Evolutionary conservation across 1,139 yeast genomes (phyloP).

Genomic region (Saccharomycopsis crataegensis): DNA sequence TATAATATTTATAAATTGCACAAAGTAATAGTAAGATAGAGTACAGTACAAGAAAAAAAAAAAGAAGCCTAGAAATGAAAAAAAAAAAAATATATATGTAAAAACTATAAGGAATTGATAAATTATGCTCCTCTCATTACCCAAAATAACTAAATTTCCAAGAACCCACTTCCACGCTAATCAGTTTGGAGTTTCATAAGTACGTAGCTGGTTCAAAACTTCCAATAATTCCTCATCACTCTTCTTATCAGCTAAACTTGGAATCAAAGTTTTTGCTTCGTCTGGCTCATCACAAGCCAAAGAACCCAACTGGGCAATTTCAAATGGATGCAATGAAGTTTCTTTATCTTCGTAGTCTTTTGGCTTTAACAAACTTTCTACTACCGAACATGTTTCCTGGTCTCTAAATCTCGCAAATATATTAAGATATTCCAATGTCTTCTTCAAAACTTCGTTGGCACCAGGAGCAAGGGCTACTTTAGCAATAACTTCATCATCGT

Average conservation of each 20-base stretch:
- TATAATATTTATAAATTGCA: too few species aligned
- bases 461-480: slow-evolving; percentile 60
- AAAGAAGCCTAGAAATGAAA: too few species aligned
- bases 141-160: too few species aligned
- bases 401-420: slow-evolving; percentile 86
- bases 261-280: slow-evolving; percentile 91
- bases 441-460: slow-evolving; percentile 69
- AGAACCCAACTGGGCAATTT: slow-evolving; percentile 89
- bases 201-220: slow-evolving; percentile 76
- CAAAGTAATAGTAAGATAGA: not conserved
- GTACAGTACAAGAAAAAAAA: too few species aligned
- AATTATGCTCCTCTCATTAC: too few species aligned
- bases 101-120: too few species aligned
- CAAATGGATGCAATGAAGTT: slow-evolving; percentile 81
- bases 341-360: slow-evolving; percentile 35
- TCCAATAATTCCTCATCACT: slow-evolving; percentile 84
- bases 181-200: slow-evolving; percentile 42
- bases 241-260: slow-evolving; percentile 74
- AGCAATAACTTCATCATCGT: slow-evolving; percentile 48
- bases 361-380: slow-evolving; percentile 74
- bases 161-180: not conserved
- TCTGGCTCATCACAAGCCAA: slow-evolving; percentile 95
- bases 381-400: slow-evolving; percentile 89
- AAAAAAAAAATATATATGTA: too few species aligned
- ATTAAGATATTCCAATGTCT: slow-evolving; percentile 82